Evolutionary conservation across 1,139 yeast species (phyloP), one percentile per base, ranked within the genome.

Genomic region (Debaryomyces fabryi): DNA sequence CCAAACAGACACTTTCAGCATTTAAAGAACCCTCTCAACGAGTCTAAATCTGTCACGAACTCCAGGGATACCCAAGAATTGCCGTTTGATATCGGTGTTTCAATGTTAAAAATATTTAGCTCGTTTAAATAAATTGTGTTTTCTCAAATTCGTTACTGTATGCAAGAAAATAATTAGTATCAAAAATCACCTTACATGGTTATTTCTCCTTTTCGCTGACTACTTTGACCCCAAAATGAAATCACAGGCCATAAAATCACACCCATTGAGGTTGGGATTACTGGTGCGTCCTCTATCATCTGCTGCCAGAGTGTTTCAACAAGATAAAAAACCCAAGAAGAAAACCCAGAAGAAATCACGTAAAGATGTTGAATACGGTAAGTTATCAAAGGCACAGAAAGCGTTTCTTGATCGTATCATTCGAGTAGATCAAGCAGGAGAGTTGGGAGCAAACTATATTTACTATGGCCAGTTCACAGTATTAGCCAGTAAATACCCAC

Each of bases 391-490:
- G 41, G 88, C 88, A 0, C 92, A 86, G 59, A 74, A 73, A 53
- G 91, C 91, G 1, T 88, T 78, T 54, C 74, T 91, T 25, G 90
- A 88, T 49, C 71, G 93, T 50, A 85, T 86, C 1, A 82, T 93
- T 23, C 76, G 99, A 46, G 99, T 93, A 7, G 98, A 93, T 62
- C 99, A 93, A 67, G 97, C 99, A 1, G 99, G 99, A 35, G 99
- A 93, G 64, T 78, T 93, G n/a, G 99, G 98, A 2, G 99, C 99
- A 1, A 85, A 95, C 66, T 85, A 86, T 58, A 93, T 93, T 49
- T 93, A 93, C 67, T 83, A 86, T 53, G 99, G 98, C 12, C 99
- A 93, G 66, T 88, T 86, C 58, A 74, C 82, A 46, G 91, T 92
- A 2, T 75, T 93, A 48, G 82, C 88, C 12, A 77, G 77, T 51